A percentile compares a stretch with the other conserved stretches of the same genome.
These are phyloP conservation scores for Leucocoprinus birnbaumii DNA, from an alignment of 768 basidiomycete species.

Conservation along the genomic window DNA sequence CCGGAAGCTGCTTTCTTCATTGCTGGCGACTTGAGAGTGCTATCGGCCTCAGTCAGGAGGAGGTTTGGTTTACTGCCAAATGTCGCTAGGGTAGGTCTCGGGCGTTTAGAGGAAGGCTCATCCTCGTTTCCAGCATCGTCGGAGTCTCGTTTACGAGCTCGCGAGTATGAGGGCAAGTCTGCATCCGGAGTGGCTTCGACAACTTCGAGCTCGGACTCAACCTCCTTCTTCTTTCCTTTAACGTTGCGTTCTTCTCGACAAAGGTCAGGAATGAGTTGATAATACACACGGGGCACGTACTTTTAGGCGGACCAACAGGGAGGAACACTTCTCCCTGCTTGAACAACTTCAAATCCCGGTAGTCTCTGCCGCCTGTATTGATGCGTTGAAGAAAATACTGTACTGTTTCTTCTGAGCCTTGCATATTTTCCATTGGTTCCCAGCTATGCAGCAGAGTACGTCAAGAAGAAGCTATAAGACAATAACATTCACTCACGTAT, in stretches of 20 bases:
- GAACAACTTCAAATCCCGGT: constrained; percentile 46
- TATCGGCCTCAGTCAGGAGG: constrained; percentile 1
- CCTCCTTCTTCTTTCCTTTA: constrained; percentile 5
- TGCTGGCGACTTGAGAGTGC: neutral
- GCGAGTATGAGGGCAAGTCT: neutral
- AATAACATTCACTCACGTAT: constrained; percentile 48
- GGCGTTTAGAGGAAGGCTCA: constrained; percentile 1
- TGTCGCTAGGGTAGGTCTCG: neutral
- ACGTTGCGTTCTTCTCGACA: constrained; percentile 1
- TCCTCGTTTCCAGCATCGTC: neutral
- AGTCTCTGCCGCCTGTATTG: constrained; percentile 47
- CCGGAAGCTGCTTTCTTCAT: neutral
- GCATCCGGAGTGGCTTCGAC: neutral
- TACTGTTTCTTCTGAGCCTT: constrained; percentile 52
- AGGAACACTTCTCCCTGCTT: constrained; percentile 50
- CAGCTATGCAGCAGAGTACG: constrained; percentile 38
- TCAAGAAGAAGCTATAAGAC: neutral
- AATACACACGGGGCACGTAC: constrained; percentile 28
- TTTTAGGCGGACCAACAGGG: constrained; percentile 52
- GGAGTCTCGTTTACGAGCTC: constrained; percentile 3
- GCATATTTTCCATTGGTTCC: constrained; percentile 65
- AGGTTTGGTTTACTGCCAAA: constrained; percentile 10
- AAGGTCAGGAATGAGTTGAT: neutral
- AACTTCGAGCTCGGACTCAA: neutral
- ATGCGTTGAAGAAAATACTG: constrained; percentile 49